These are phyloP conservation scores for Pythium phragmitis DNA, from an alignment of 352 stramenopile species.

Conservation along the genomic window DNA sequence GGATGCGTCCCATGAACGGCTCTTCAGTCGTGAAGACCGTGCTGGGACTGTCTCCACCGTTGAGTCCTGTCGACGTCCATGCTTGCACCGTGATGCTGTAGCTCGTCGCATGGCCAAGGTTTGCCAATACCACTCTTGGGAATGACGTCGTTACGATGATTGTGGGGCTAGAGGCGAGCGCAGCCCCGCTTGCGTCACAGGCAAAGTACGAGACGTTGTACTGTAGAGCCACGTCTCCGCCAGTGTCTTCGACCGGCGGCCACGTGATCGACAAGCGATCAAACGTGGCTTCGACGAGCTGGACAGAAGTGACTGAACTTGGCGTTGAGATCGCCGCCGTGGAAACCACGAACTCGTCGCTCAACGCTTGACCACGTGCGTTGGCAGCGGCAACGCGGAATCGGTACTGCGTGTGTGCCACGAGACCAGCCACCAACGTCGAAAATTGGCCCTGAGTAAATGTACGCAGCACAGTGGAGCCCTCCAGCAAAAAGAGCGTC, in stretches of 20 bases:
- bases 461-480: constrained; percentile 13
- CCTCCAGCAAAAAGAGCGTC: constrained; percentile 35
- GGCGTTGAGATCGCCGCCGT: constrained; percentile 41
- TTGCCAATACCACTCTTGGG: constrained; percentile 14
- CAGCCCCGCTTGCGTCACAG: constrained; percentile 24
- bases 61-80: constrained; percentile 37
- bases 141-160: constrained; percentile 15
- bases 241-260: constrained; percentile 38
- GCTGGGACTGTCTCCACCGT: constrained; percentile 23
- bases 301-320: constrained; percentile 31
- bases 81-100: constrained; percentile 38
- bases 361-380: constrained; percentile 30
- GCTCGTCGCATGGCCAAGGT: constrained; percentile 33
- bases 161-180: constrained; percentile 8
- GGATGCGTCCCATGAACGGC: constrained; percentile 32
- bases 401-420: constrained; percentile 36
- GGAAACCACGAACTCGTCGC: constrained; percentile 23
- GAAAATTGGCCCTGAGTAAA: constrained; percentile 27
- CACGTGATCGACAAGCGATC: constrained; percentile 42
- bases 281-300: constrained; percentile 30
- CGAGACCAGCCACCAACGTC: constrained; percentile 35
- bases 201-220: constrained; percentile 50
- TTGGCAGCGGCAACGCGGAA: constrained; percentile 45
- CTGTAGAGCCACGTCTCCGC: constrained; percentile 39
- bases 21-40: constrained; percentile 36